A percentile compares a stretch with the other conserved stretches of the same genome.
These are phyloP conservation scores for Meyerozyma guilliermondii DNA, from an alignment of 1,139 yeast genomes.

Conservation along the genomic window DNA sequence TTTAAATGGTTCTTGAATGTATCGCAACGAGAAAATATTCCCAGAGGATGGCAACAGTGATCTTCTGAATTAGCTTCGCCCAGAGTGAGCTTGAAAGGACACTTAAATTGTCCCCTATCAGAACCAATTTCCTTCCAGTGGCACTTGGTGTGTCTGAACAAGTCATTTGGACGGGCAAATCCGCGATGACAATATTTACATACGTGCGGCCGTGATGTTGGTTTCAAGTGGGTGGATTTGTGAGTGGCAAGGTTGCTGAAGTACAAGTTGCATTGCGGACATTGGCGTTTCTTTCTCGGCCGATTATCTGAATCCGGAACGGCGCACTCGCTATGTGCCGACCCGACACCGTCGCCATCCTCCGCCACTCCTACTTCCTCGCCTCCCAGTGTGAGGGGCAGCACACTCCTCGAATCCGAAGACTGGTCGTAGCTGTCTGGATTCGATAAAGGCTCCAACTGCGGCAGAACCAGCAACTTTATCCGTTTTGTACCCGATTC, in stretches of 20 bases:
- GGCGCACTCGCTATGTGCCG: conserved; percentile 7
- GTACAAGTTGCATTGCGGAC: conserved; percentile 72
- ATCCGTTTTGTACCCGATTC: neutral
- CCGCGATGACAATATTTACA: conserved; percentile 79
- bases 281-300: conserved; percentile 74
- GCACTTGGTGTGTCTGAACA: conserved; percentile 76
- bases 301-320: conserved; percentile 20
- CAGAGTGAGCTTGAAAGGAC: conserved; percentile 34
- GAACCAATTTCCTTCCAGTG: conserved; percentile 69
- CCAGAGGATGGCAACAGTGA: conserved; percentile 70
- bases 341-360: conserved; percentile 4
- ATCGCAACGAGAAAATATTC: conserved; percentile 83
- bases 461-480: neutral
- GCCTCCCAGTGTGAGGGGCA: neutral
- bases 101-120: conserved; percentile 43
- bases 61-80: conserved; percentile 16
- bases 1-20: conserved; percentile 87
- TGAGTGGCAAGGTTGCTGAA: conserved; percentile 85
- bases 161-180: conserved; percentile 83
- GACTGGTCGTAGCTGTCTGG: neutral
- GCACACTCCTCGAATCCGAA: neutral
- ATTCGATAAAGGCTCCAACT: neutral
- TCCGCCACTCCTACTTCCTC: neutral
- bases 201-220: conserved; percentile 69
- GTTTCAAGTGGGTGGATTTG: conserved; percentile 72